Evolutionary conservation across 176 grass and related monocot species (phyloP), one percentile per base, ranked within the genome.

Genomic region (Urochloa ruziziensis): DNA sequence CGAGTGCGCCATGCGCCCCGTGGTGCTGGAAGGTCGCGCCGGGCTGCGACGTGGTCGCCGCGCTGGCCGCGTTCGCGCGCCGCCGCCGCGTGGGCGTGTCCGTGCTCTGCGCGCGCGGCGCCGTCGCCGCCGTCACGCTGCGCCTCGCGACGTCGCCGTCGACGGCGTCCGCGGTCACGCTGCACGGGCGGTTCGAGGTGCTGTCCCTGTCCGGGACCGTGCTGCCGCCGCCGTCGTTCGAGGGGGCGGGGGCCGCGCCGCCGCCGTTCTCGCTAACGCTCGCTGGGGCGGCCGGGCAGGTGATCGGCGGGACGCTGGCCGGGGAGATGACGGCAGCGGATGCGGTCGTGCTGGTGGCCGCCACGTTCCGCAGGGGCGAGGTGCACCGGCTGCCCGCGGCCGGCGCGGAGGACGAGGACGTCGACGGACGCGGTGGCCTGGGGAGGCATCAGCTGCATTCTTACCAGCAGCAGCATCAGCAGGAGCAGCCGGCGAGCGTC

Each of bases 131-230:
- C 48, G 91, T 99, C 25, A 71, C 59, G 3, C 91, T 99, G 29
- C 93, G 96, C 4, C 87, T 92, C 2, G 74, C 87, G 0, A 86
- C 73, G 10, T 70, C 89, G 0, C 67, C 87, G 0, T 14, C 67
- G 1, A 29, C 73, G 2, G 42, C 58, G 10, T 59, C 86, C 7
- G 70, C 73, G 1, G 85, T 94, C 3, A 79, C 72, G 60, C 82
- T 99, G 40, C 93, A 86, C 14, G 93, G 93, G 9, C 89, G 96
- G 65, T 90, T 94, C 80, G 89, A 94, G 24, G 73, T 99, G 35
- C 85, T 96, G 42, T 85, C 96, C 2, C 71, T 96, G 8, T 96
- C 93, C 9, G 93, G 93, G 12, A 94, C 87, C 2, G 42, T 99
- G 21, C 73, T 96, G 13, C 69, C 78, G 36, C 36, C 39, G 21